These are phyloP conservation scores for Cordia subcordata DNA, from an alignment of 257 asterid genomes.

Conservation along the genomic window DNA sequence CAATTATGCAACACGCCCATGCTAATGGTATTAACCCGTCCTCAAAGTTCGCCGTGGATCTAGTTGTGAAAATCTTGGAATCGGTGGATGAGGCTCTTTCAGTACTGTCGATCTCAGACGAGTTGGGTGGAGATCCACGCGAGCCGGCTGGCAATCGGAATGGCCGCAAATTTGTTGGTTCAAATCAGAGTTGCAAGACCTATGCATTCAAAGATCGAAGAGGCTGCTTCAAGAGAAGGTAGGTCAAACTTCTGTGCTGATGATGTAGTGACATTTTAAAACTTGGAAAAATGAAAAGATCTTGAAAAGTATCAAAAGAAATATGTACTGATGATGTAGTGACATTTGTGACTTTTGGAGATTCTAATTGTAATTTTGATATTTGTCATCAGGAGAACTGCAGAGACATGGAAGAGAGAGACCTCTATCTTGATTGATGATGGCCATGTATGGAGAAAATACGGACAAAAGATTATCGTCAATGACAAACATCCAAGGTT, in stretches of 20 bases:
- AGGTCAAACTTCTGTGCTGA: too few species aligned
- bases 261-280: too few species aligned
- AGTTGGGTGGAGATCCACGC: neutral
- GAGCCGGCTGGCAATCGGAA: too few species aligned
- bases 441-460: constrained; percentile 77
- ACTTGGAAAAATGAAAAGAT: too few species aligned
- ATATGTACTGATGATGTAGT: too few species aligned
- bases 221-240: too few species aligned
- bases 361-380: neutral
- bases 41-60: neutral
- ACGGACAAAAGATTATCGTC: constrained; percentile 65
- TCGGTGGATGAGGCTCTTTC: neutral
- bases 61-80: neutral
- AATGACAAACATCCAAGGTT: constrained; percentile 52
- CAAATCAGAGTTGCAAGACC: too few species aligned
- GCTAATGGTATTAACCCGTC: neutral
- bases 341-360: too few species aligned
- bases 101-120: neutral
- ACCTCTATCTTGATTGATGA: constrained; percentile 34
- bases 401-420: constrained; percentile 31
- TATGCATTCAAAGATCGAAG: too few species aligned
- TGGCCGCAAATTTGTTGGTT: too few species aligned
- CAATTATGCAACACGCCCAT: neutral
- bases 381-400: constrained; percentile 35
- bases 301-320: too few species aligned